Base-by-base conservation (phyloP, 2,329 filamentous ascomycete species). In the Periconia digitata region DNA sequence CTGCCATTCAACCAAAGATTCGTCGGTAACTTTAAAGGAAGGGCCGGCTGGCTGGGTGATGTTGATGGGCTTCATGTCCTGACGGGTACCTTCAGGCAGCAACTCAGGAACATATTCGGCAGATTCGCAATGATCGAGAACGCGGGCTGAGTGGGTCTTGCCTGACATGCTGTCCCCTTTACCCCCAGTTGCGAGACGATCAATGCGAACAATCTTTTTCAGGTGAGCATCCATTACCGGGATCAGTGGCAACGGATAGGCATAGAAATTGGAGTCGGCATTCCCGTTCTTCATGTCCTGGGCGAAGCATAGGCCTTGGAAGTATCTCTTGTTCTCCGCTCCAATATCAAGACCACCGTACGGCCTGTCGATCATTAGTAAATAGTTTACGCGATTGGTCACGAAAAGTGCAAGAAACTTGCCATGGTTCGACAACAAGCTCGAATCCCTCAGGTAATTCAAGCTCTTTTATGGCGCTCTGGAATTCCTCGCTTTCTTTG, bases 21-120 rank as follows among this genome's bases (percentile, higher is more conserved):
- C 70, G 21, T 75, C 67, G 2, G 65, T 72, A 8, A 87, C 76
- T 0, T 71, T 74, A 69, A 90, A 90, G 1, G 83, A 86, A 0
- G 85, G 79, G 0, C 86, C 86, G 23, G 88, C 82, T 0, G 83
- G 83, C 54, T 92, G 89, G 1, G 83, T 77, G 39, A 92, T 84
- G 56, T 89, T 82, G 62, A 91, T 80, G 5, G 87, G 86, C 69
- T 89, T 90, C 15, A 76, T 59, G 46, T 76, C 74, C 38, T 71
- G 67, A 17, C 75, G 60, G 2, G 62, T 51, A 5, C 70, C 73
- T 8, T 69, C 66, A 5, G 62, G 52, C 1, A 76, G 53, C 8
- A 76, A 51, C 44, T 77, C 73, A 3, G 69, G 64, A 38, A 72
- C 63, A 54, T 83, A 84, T 52, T 84, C 81, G 0, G 75, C 74